Base-by-base conservation (phyloP, 305 asterid genomes). In the Andrographis paniculata region DNA sequence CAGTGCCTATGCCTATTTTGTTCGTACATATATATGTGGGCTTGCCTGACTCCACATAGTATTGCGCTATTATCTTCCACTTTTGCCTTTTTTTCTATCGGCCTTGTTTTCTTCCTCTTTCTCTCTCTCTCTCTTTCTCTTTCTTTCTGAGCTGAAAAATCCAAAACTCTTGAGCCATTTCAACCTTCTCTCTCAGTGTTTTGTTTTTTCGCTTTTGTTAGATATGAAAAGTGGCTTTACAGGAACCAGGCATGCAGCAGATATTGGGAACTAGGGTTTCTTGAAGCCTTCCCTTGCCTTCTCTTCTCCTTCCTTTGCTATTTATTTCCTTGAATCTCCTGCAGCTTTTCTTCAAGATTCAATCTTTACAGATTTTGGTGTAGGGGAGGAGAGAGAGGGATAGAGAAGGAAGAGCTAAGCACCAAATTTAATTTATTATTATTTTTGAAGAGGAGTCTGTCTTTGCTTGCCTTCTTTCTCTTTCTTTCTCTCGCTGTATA, bases 191-290 rank as follows among this genome's bases (percentile, higher is more conserved):
- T 30, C 53, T 55, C 45, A 20, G 13, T 45, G 7, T 45, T 21
- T 14, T 45, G 23, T 28, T 15, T 10, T 55, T 22, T n/a, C 13
- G 30, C 21, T 52, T 39, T 52, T 52, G 46, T 37, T 13, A 38
- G 57, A 52, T 28, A 37, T 37, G 21, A 51, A 17, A 36, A 38
- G 31, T 36, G 42, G 38, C 47, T 60, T 55, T 45, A 27, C 46
- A 52, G 51, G 45, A 51, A 69, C 69, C 72, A 64, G 63, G 65
- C 66, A 61, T 57, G 68, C 75, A 67, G 68, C 75, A 67, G 59
- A 52, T 41, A 55, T 52, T 24, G n/a, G 39, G 48, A 35, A 46
- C 45, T 35, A 50, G 56, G 56, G 58, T 42, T 58, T 50, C 15
- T 19, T 19, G 14, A 42, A 42, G 22, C 21, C 17, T 42, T 17